phyloP scores from a whole-genome alignment of 768 basidiomycete genomes.

The Cystobasidium tubakii region DNA sequence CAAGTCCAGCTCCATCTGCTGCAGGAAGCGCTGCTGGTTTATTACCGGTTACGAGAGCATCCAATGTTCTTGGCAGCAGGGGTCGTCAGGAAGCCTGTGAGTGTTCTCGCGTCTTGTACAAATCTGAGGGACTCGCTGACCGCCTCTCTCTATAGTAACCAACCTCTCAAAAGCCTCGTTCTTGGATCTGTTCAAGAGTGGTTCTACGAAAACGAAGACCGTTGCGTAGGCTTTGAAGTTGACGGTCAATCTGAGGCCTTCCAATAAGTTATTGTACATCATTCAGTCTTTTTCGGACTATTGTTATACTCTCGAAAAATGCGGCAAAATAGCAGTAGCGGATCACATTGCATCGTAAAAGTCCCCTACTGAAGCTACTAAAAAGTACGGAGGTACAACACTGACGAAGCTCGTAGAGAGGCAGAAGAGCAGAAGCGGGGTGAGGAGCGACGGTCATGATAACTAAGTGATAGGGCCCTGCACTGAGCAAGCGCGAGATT shows the following conservation, averaged over 20 bases:
- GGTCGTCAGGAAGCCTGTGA: conserved; percentile 45
- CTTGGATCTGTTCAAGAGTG: conserved; percentile 44
- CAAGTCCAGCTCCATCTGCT: conserved; percentile 32
- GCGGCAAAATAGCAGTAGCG: neutral
- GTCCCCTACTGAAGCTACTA: neutral
- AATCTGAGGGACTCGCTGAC: no score
- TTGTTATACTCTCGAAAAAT: no score
- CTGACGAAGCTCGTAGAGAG: neutral
- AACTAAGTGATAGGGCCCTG: no score
- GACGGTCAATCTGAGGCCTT: no score
- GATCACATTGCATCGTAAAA: neutral
- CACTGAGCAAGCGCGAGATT: no score
- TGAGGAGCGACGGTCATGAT: no score
- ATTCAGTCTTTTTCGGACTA: no score
- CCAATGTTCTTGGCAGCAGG: conserved; percentile 44
- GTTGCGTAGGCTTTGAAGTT: neutral
- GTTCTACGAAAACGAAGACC: neutral
- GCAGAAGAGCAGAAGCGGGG: neutral
- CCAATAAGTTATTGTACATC: no score
- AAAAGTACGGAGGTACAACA: neutral
- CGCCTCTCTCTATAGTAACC: conserved; percentile 37
- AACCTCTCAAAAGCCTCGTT: conserved; percentile 46
- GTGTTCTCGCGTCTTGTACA: neutral
- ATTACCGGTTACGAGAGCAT: conserved; percentile 36
- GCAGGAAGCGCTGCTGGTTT: conserved; percentile 22